These are phyloP conservation scores for Neocucurbitaria cava DNA, from an alignment of 2,329 filamentous ascomycete species.

Conservation along the genomic window DNA sequence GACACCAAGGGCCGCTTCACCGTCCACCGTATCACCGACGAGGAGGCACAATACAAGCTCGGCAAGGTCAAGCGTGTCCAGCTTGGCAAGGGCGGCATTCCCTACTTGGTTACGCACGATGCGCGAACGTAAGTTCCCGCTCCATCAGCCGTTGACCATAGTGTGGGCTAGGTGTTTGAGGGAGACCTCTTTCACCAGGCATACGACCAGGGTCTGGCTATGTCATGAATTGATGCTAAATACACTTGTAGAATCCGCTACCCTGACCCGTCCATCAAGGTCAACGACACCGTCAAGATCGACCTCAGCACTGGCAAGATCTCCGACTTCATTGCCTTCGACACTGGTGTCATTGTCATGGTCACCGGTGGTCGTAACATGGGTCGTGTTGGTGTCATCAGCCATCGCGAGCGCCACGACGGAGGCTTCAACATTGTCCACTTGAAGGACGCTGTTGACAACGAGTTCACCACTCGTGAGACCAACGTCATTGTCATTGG, in stretches of 20 bases:
- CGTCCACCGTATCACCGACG: conserved; percentile 97
- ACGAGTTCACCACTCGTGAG: conserved; percentile 99
- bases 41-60: conserved; percentile 99
- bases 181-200: conserved; percentile 74
- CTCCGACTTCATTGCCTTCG: conserved; percentile 96
- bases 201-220: conserved; percentile 98
- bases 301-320: conserved; percentile 98
- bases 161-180: conserved; percentile 49
- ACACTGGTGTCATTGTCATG: conserved; percentile 98
- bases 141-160: conserved; percentile 99
- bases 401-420: conserved; percentile 99
- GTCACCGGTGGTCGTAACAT: conserved; percentile 99
- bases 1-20: conserved; percentile 99
- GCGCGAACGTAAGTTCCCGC: conserved; percentile 99
- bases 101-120: conserved; percentile 99
- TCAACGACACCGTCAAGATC: conserved; percentile 99
- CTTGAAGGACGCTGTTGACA: conserved; percentile 99
- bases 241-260: conserved; percentile 83
- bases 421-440: conserved; percentile 99
- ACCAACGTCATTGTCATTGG: conserved; percentile 99
- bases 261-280: conserved; percentile 97
- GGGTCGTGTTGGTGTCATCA: conserved; percentile 99
- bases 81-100: conserved; percentile 98
- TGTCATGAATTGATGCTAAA: conserved; percentile 52
- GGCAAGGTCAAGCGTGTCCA: conserved; percentile 99